Conservation (phyloP, 192 early-diverging fungal genomes). For the Coemansia sp. region DNA sequence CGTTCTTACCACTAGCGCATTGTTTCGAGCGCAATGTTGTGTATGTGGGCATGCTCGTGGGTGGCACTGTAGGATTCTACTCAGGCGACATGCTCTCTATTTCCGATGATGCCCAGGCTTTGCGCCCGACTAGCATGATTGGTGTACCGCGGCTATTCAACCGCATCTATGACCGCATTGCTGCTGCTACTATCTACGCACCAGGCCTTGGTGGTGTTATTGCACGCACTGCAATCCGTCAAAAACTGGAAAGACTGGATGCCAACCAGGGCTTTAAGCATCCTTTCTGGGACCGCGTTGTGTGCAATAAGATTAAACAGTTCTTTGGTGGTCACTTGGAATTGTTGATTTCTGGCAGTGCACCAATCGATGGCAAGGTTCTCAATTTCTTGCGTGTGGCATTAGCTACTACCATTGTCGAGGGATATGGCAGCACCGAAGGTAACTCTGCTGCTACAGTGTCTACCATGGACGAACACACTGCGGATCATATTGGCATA, state of each 20-base stretch:
- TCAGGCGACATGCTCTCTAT: constrained; percentile 62
- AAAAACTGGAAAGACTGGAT: constrained; percentile 60
- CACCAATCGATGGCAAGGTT: constrained; percentile 65
- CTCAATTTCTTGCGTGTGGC: constrained; percentile 68
- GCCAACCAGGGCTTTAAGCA: constrained; percentile 60
- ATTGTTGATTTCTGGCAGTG: constrained; percentile 64
- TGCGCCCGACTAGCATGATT: constrained; percentile 82
- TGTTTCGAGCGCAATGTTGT: constrained; percentile 75
- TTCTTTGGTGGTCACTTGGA: constrained; percentile 75
- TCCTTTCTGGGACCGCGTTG: constrained; percentile 78
- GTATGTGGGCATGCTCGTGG: constrained; percentile 54
- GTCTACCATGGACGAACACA: constrained; percentile 30
- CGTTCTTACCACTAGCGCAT: constrained; percentile 92
- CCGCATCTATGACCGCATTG: constrained; percentile 84
- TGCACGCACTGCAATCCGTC: constrained; percentile 57
- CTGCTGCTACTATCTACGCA: constrained; percentile 57
- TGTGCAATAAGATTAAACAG: constrained; percentile 81
- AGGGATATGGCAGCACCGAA: constrained; percentile 58
- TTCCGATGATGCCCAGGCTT: constrained; percentile 75
- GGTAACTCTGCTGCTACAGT: constrained; percentile 35
- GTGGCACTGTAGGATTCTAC: constrained; percentile 76
- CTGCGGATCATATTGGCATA: constrained; percentile 70
- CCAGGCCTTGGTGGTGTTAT: constrained; percentile 65
- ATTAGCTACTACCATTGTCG: constrained; percentile 56
- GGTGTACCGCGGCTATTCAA: constrained; percentile 92